Conservation (phyloP, 2,329 filamentous ascomycete genomes). For the Neofusicoccum cordaticola region DNA sequence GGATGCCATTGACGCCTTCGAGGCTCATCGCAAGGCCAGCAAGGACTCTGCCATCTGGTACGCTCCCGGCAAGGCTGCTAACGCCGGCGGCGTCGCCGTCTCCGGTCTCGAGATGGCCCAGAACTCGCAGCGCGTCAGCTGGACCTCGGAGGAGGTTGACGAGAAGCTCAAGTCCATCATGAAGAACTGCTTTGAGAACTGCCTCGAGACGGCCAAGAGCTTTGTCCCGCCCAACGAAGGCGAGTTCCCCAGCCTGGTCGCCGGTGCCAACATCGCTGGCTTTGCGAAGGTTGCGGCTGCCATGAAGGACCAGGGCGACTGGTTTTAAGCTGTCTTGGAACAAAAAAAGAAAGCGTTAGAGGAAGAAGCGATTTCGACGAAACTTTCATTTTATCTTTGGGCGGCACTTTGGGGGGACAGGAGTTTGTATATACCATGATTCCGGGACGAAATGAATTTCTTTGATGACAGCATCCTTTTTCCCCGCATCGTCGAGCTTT, state of each 20-base stretch:
- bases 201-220: conserved; percentile 82
- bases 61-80: conserved; percentile 91
- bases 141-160: conserved; percentile 89
- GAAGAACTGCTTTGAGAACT: conserved; percentile 89
- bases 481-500: no score
- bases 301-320: conserved; percentile 96
- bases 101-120: conserved; percentile 99
- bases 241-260: conserved; percentile 84
- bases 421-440: conserved; percentile 15
- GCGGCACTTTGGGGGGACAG: neutral
- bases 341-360: neutral
- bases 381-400: neutral
- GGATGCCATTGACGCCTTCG: conserved; percentile 90
- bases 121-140: conserved; percentile 83
- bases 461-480: neutral
- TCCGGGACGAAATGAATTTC: conserved; percentile 3
- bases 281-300: conserved; percentile 94
- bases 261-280: conserved; percentile 94
- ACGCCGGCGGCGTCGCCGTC: conserved; percentile 95
- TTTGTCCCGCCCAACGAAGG: conserved; percentile 77
- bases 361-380: neutral
- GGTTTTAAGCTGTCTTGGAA: conserved; percentile 56
- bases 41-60: conserved; percentile 85
- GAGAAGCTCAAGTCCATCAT: conserved; percentile 89
- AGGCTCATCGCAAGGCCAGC: conserved; percentile 67